Conservation (phyloP, 2,329 filamentous ascomycete species). For the Fusarium drepaniforme region DNA sequence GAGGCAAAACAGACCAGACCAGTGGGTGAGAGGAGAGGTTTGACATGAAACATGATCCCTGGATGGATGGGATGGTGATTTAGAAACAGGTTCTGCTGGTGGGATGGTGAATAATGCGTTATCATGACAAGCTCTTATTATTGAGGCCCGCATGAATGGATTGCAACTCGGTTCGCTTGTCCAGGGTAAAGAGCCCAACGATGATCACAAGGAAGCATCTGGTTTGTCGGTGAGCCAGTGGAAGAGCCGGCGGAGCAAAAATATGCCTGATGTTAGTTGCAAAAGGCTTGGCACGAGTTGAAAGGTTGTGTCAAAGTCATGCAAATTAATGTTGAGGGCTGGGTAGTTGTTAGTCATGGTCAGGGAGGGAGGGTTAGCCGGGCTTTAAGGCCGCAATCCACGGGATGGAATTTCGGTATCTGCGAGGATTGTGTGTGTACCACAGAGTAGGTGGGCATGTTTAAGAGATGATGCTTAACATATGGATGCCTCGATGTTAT, state of each 20-base stretch:
- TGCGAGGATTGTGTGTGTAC: background rate
- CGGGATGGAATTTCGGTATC: background rate
- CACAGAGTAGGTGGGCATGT: background rate
- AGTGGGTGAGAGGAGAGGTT: background rate
- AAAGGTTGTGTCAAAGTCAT: slow-evolving; percentile 45
- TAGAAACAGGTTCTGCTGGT: background rate
- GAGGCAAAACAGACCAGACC: background rate
- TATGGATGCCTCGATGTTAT: background rate
- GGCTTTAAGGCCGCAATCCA: slow-evolving; percentile 6
- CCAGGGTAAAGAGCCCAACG: background rate
- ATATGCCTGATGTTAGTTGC: slow-evolving; percentile 35
- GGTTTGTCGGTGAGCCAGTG: slow-evolving; percentile 31
- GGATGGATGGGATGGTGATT: background rate
- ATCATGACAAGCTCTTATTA: background rate
- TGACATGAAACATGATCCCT: background rate
- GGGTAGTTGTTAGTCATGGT: slow-evolving; percentile 39
- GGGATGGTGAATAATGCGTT: background rate
- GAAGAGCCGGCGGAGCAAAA: slow-evolving; percentile 14
- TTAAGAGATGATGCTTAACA: background rate
- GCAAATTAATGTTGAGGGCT: slow-evolving; percentile 32
- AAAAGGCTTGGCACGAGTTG: slow-evolving; percentile 30
- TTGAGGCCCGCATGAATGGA: background rate
- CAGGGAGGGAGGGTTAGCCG: slow-evolving; percentile 17
- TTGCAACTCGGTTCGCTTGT: background rate
- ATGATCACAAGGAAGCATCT: background rate